phyloP scores from a whole-genome alignment of 192 early-diverging fungal species.

The Anaeromyces robustus region DNA sequence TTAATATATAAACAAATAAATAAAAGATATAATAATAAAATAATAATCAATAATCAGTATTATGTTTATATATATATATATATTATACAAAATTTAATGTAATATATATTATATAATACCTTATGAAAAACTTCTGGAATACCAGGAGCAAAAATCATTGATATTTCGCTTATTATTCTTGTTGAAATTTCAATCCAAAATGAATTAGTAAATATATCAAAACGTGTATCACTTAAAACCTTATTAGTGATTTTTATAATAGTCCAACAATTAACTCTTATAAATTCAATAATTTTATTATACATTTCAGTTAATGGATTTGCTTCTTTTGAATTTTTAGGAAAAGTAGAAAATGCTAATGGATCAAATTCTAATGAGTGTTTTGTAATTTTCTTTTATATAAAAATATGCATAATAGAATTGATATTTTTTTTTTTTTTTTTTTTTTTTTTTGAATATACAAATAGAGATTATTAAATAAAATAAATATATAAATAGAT shows the following conservation, averaged over 20 bases:
- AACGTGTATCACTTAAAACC: constrained; percentile 38
- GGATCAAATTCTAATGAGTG: background rate
- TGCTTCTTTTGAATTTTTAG: background rate
- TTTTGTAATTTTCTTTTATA: constrained; percentile 1
- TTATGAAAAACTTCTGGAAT: constrained; percentile 54
- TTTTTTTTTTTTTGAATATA: no score
- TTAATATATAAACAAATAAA: background rate
- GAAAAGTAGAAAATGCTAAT: background rate
- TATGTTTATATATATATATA: no score
- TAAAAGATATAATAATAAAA: background rate
- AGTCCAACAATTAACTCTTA: constrained; percentile 19
- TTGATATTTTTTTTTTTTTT: no score
- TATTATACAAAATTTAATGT: no score
- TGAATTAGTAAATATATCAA: constrained; percentile 42
- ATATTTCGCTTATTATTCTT: constrained; percentile 22
- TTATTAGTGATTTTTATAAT: constrained; percentile 36
- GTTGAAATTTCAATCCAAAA: constrained; percentile 37
- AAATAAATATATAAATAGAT: no score
- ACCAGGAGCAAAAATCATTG: constrained; percentile 39
- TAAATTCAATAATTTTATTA: constrained; percentile 32
- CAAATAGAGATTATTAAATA: no score
- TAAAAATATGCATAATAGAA: no score
- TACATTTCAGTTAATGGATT: constrained; percentile 38
- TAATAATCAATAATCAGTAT: no score
- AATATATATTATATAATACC: no score